These are phyloP conservation scores for Erigeron philadelphicus DNA, from an alignment of 140 eudicot species.

Conservation along the genomic window DNA sequence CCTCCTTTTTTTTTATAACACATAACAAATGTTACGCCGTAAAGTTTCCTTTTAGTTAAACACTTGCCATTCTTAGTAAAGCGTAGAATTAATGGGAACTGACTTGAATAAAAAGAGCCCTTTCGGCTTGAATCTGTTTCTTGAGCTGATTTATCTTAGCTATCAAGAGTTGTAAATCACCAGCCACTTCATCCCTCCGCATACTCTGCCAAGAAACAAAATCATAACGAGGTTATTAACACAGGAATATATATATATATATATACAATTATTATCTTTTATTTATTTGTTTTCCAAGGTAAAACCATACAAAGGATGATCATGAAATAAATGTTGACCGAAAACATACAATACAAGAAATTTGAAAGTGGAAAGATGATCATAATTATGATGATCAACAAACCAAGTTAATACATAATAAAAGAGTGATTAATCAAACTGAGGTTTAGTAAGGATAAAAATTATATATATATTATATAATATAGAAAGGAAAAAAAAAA, in stretches of 20 bases:
- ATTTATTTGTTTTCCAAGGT: too few species aligned
- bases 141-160: slow-evolving; percentile 50
- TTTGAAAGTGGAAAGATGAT: not conserved
- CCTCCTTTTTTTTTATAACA: too few species aligned
- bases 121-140: slow-evolving; percentile 68
- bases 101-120: slow-evolving; percentile 53
- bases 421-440: not conserved
- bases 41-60: slow-evolving; percentile 11
- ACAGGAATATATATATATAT: not conserved
- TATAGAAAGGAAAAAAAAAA: not conserved
- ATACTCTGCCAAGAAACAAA: slow-evolving; percentile 17
- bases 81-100: slow-evolving; percentile 11
- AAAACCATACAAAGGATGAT: too few species aligned
- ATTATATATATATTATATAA: not conserved
- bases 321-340: not conserved
- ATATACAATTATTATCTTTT: too few species aligned
- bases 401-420: slow-evolving; percentile 4
- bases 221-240: slow-evolving; percentile 6
- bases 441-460: not conserved
- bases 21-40: not conserved
- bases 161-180: slow-evolving; percentile 36
- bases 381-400: slow-evolving; percentile 5
- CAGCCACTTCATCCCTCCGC: slow-evolving; percentile 30
- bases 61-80: slow-evolving; percentile 7
- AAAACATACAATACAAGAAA: not conserved